Conservation (phyloP, 2,329 filamentous ascomycete species). For the Xylariaceae sp. region DNA sequence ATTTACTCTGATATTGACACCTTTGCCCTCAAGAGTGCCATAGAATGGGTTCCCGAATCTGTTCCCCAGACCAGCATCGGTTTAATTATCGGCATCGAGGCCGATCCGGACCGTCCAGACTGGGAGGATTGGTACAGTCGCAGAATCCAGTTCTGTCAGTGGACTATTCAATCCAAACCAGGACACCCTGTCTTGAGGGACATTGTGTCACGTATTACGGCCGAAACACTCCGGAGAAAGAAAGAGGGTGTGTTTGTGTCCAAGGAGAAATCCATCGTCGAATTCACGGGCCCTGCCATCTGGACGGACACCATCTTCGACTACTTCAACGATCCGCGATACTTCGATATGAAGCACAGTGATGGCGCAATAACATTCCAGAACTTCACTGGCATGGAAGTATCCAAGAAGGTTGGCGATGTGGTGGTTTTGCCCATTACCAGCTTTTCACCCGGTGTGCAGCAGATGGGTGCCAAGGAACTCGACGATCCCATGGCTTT, state of each 20-base stretch:
- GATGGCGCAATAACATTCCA: slow-evolving; percentile 72
- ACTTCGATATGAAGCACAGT: slow-evolving; percentile 72
- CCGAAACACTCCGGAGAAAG: slow-evolving; percentile 72
- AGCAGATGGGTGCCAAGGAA: slow-evolving; percentile 86
- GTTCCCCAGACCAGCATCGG: slow-evolving; percentile 76
- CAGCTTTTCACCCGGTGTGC: slow-evolving; percentile 90
- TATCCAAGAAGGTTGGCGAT: slow-evolving; percentile 82
- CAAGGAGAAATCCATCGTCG: slow-evolving; percentile 72
- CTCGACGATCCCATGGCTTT: slow-evolving; percentile 93
- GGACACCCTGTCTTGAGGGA: slow-evolving; percentile 89
- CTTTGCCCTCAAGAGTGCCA: slow-evolving; percentile 70
- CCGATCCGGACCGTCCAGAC: slow-evolving; percentile 85
- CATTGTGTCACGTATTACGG: slow-evolving; percentile 78
- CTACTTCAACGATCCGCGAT: slow-evolving; percentile 88
- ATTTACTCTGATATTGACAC: slow-evolving; percentile 94
- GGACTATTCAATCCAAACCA: slow-evolving; percentile 95
- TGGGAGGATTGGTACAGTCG: slow-evolving; percentile 96
- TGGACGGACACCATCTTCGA: slow-evolving; percentile 92
- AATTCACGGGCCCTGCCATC: slow-evolving; percentile 87
- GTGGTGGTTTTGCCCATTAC: slow-evolving; percentile 93
- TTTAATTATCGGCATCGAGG: slow-evolving; percentile 90
- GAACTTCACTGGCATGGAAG: slow-evolving; percentile 84
- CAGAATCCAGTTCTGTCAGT: slow-evolving; percentile 96
- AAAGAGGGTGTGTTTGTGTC: slow-evolving; percentile 43
- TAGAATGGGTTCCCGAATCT: slow-evolving; percentile 77